A percentile compares a stretch with the other conserved stretches of the same genome.
These are phyloP conservation scores for Pythium guiyangense DNA, from an alignment of 352 stramenopile species.

Conservation along the genomic window DNA sequence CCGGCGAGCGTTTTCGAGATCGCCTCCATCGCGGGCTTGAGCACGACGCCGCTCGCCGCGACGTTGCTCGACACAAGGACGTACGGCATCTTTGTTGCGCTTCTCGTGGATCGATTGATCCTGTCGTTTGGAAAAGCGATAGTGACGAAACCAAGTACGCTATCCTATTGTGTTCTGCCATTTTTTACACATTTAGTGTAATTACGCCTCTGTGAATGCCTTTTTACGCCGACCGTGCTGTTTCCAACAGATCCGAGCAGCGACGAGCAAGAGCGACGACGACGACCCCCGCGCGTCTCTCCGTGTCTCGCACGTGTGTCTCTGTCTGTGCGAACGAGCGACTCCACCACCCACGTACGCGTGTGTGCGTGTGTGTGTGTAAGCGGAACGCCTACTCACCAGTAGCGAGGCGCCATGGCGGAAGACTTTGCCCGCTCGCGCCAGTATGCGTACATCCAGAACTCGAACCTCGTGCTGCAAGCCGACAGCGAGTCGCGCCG, in stretches of 20 bases:
- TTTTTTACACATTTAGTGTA: no score
- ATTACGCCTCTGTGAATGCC: no score
- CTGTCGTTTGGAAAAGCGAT: neutral
- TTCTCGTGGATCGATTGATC: neutral
- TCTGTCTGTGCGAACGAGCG: neutral
- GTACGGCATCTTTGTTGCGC: slow-evolving; percentile 35
- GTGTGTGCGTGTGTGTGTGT: no score
- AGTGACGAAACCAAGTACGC: neutral
- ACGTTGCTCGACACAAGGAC: slow-evolving; percentile 53
- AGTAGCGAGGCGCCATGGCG: slow-evolving; percentile 48
- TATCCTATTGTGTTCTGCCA: no score
- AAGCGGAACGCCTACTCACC: neutral
- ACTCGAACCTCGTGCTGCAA: slow-evolving; percentile 94
- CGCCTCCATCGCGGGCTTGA: slow-evolving; percentile 22
- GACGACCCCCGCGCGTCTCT: neutral
- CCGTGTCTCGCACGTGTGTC: neutral
- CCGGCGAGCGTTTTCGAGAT: slow-evolving; percentile 37
- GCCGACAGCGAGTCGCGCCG: slow-evolving; percentile 84
- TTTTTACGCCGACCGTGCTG: no score
- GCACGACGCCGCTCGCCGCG: slow-evolving; percentile 21
- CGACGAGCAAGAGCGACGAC: neutral
- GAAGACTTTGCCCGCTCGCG: slow-evolving; percentile 87
- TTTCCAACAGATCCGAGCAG: neutral
- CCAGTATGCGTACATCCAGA: slow-evolving; percentile 91
- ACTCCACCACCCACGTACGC: no score